Evolutionary conservation across 257 asterid genomes (phyloP).

Genomic region (Rhazya stricta): DNA sequence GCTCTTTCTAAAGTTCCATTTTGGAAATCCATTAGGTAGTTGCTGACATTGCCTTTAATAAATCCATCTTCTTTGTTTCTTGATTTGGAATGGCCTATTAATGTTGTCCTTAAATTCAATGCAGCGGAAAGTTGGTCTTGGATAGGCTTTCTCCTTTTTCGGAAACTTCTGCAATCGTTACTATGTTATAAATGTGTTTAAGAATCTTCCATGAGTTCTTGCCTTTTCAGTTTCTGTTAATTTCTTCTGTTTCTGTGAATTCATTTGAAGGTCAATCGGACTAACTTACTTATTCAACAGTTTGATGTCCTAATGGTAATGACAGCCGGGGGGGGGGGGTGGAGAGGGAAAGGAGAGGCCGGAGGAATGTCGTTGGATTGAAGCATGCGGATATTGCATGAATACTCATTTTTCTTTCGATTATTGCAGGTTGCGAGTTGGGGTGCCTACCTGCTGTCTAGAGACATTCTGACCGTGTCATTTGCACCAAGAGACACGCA

Average conservation of each 20-base stretch:
- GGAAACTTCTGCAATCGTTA: neutral
- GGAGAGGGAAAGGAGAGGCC: too few relatives aligned
- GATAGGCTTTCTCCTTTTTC: neutral
- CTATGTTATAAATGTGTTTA: neutral
- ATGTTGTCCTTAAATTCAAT: neutral
- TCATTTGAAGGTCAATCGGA: neutral
- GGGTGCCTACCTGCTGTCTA: slow-evolving; percentile 87
- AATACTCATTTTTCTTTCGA: neutral
- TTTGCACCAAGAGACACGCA: slow-evolving; percentile 95
- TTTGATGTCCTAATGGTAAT: neutral
- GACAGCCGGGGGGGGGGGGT: too few relatives aligned
- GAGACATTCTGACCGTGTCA: slow-evolving; percentile 69
- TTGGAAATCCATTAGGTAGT: slow-evolving; percentile 1
- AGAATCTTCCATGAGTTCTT: neutral
- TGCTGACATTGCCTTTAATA: neutral
- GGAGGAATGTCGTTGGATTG: too few relatives aligned
- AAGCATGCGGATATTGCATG: neutral
- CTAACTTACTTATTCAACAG: neutral
- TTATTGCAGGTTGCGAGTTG: slow-evolving; percentile 79
- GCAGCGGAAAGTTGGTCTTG: neutral
- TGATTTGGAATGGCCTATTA: neutral
- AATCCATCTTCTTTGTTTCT: neutral
- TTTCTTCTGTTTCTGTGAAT: neutral
- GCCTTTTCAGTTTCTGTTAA: too few relatives aligned
- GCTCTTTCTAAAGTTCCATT: neutral